Evolutionary conservation across 805 yeast genomes (phyloP).

Genomic region (Jamesozyma lodderae): DNA sequence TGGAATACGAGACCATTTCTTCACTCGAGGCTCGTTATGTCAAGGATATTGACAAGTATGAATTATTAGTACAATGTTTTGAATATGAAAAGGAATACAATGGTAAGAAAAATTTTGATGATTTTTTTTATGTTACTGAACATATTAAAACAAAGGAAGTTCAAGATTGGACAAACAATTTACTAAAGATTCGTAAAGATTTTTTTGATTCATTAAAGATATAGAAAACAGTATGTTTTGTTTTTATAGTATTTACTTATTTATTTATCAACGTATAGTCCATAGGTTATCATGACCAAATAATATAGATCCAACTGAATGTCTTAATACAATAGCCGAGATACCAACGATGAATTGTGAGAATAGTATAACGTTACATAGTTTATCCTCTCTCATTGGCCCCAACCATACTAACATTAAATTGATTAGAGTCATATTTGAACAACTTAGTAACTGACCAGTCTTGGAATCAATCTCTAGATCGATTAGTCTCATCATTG

Average conservation of each 20-base stretch:
- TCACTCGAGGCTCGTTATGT: conserved; percentile 80
- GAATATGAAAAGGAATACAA: conserved; percentile 69
- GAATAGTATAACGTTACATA: conserved; percentile 51
- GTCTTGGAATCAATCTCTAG: conserved; percentile 36
- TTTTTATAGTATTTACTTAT: not conserved
- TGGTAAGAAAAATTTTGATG: conserved; percentile 49
- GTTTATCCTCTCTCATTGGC: conserved; percentile 74
- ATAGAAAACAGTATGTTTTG: not conserved
- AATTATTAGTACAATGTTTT: conserved; percentile 71
- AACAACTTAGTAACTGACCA: conserved; percentile 36
- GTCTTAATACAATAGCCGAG: conserved; percentile 60
- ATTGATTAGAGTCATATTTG: conserved; percentile 85
- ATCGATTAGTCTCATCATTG: conserved; percentile 37
- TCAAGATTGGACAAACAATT: conserved; percentile 54
- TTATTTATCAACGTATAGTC: conserved; percentile 11
- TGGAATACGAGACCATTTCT: conserved; percentile 80
- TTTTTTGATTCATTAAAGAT: conserved; percentile 8
- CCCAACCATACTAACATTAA: conserved; percentile 78
- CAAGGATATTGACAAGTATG: conserved; percentile 89
- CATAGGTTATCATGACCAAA: conserved; percentile 83
- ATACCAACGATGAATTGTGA: conserved; percentile 64
- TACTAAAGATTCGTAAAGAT: conserved; percentile 37
- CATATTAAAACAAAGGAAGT: conserved; percentile 67
- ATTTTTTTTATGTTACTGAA: conserved; percentile 55
- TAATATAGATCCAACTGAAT: conserved; percentile 72